Evolutionary conservation across 2,329 filamentous ascomycete species (phyloP), one percentile per base, ranked within the genome.

Genomic region (Curvularia eragrostidis): DNA sequence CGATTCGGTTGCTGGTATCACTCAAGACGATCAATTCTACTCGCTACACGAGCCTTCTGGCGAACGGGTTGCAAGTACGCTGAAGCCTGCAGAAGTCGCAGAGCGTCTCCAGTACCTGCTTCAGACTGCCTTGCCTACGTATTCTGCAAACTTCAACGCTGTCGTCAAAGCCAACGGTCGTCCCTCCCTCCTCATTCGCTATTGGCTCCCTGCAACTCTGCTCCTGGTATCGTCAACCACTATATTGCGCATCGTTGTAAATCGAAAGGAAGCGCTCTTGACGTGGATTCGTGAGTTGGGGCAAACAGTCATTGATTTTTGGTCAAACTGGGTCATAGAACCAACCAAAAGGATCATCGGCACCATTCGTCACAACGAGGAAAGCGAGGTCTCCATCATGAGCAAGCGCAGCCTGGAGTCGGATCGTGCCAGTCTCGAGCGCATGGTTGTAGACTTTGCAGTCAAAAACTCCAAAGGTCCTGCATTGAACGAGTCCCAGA

Each of bases 391-490:
- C 64, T 95, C 94, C 43, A 91, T 99, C 64, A 95, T 99, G 90
- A 97, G 93, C 79, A 91, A 92, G 58, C 90, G 94, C 65, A 97
- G 93, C 65, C 84, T 99, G 21, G 89, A 90, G 74, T 93, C 93
- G 1, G 95, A 99, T 74, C 87, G 92, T 30, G 91, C 93, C 52
- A 97, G 93, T 71, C 81, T 99, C 30, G 94, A 99, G 76, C 89
- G 95, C 47, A 99, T 99, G 95, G 96, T 99, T 3, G 89, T 99
- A 36, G 95, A 98, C 66, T 99, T 99, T 79, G 91, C 93, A 4
- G 80, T 89, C 9, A 93, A 97, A 67, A 92, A 93, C 69, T 90
- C 91, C 1, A 83, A 86, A 52, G 84, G 87, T 26, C 82, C 82
- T 5, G 76, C 83, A 6, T 79, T 93, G 32, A 87, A 83, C 5